Conservation (phyloP, 257 asterid species). For the Verbascum thapsus region DNA sequence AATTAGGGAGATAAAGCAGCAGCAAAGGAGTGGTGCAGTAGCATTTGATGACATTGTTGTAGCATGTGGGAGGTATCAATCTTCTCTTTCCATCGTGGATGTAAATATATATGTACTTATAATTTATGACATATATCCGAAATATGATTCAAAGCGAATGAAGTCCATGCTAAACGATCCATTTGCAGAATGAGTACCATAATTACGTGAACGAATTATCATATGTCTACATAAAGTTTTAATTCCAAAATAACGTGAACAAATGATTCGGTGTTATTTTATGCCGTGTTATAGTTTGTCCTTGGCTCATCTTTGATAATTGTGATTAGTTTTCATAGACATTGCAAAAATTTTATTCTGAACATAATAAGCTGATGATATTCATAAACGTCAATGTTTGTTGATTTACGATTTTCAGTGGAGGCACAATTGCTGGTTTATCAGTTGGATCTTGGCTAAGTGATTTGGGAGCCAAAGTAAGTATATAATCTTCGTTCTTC, state of each 20-base stretch:
- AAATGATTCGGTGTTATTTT: too few relatives aligned
- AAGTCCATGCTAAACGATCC: too few relatives aligned
- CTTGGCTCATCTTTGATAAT: too few relatives aligned
- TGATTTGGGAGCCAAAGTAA: constrained; percentile 74
- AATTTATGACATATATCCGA: background rate
- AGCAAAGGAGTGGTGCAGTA: constrained; percentile 38
- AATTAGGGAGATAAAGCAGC: constrained; percentile 79
- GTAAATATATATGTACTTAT: background rate
- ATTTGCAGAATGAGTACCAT: background rate
- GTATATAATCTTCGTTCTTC: constrained; percentile 40
- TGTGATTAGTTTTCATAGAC: too few relatives aligned
- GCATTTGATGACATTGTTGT: constrained; percentile 79
- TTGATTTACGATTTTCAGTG: constrained; percentile 55
- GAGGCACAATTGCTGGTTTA: constrained; percentile 95
- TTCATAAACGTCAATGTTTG: constrained; percentile 19
- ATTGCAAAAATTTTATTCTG: too few relatives aligned
- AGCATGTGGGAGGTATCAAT: constrained; percentile 85
- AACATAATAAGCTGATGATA: background rate
- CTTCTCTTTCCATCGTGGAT: constrained; percentile 16
- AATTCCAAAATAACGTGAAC: too few relatives aligned
- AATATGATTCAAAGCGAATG: too few relatives aligned
- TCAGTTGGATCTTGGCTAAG: constrained; percentile 79
- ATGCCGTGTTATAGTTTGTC: too few relatives aligned
- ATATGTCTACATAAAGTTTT: background rate
- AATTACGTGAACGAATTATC: background rate